Evolutionary conservation across 1,139 yeast species (phyloP).

Genomic region (Kodamaea suecica): DNA sequence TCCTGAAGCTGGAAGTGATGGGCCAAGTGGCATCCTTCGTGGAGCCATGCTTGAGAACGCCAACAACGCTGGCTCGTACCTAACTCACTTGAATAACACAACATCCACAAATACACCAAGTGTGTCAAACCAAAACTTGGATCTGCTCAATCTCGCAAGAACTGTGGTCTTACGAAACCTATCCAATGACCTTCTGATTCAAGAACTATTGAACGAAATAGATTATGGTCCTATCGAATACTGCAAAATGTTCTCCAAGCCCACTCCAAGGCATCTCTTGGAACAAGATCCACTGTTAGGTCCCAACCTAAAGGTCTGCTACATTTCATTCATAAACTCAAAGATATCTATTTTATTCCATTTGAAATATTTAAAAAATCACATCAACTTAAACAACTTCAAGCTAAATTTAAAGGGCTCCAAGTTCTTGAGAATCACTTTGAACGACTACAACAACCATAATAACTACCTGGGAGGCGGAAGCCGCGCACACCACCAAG

Average conservation of each 20-base stretch:
- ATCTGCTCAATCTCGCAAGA: constrained; percentile 37
- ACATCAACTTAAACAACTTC: constrained; percentile 25
- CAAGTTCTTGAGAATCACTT: constrained; percentile 27
- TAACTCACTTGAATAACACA: constrained; percentile 16
- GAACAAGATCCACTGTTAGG: constrained; percentile 17
- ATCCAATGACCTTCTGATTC: constrained; percentile 24
- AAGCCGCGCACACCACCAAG: constrained; percentile 23
- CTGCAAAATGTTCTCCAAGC: constrained; percentile 34
- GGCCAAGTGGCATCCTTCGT: constrained; percentile 2
- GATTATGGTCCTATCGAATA: constrained; percentile 47
- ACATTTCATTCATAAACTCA: constrained; percentile 40
- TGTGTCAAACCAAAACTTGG: constrained; percentile 27
- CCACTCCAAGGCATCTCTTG: constrained; percentile 25
- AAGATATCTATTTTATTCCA: constrained; percentile 35
- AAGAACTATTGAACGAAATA: constrained; percentile 32
- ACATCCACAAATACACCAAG: constrained; percentile 25
- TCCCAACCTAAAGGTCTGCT: constrained; percentile 27
- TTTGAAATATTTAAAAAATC: constrained; percentile 31
- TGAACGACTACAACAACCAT: constrained; percentile 24
- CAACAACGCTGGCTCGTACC: constrained; percentile 18
- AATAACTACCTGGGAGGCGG: constrained; percentile 5
- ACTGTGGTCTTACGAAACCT: constrained; percentile 38
- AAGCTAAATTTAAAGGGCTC: constrained; percentile 29
- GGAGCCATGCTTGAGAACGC: no score
- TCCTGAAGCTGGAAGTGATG: constrained; percentile 7